Evolutionary conservation across 1,284 basidiomycete genomes (phyloP).

Genomic region (Mycena sp.): DNA sequence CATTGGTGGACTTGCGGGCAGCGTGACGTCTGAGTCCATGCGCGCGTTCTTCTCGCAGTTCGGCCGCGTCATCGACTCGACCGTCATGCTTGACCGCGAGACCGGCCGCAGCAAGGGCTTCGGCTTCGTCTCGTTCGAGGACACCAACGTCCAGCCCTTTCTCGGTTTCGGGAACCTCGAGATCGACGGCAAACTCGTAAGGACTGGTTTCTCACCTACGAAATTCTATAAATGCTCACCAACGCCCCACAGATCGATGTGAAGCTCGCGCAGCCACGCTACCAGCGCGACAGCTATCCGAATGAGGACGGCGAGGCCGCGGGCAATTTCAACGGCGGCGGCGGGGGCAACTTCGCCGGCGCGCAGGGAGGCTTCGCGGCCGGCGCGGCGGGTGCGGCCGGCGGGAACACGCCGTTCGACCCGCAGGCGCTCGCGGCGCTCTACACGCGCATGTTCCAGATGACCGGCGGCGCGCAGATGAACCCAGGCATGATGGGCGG

Average conservation of each 20-base stretch:
- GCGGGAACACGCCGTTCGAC: conserved; percentile 68
- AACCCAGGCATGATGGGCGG: conserved; percentile 52
- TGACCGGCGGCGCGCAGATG: conserved; percentile 65
- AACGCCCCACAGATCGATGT: conserved; percentile 82
- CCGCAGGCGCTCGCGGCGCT: conserved; percentile 82
- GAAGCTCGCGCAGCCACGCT: conserved; percentile 90
- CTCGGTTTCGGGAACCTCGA: conserved; percentile 88
- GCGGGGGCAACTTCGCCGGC: background rate
- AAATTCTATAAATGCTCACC: background rate
- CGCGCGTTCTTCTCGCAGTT: conserved; percentile 91
- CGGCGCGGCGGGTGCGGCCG: conserved; percentile 34
- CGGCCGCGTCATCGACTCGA: conserved; percentile 95
- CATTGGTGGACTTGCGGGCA: conserved; percentile 92
- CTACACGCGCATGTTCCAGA: conserved; percentile 87
- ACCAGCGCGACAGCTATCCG: conserved; percentile 71
- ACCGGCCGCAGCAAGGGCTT: conserved; percentile 97
- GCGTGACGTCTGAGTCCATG: conserved; percentile 94
- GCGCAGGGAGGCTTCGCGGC: conserved; percentile 28
- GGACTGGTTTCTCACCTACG: conserved; percentile 34
- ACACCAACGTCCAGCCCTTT: conserved; percentile 86
- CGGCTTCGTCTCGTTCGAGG: conserved; percentile 96
- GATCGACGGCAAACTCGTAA: conserved; percentile 91
- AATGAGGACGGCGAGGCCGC: conserved; percentile 48
- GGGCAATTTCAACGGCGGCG: conserved; percentile 31
- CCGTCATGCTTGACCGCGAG: conserved; percentile 98